phyloP scores from a whole-genome alignment of 2,329 filamentous ascomycete species.

The Endoconidiophora laricicola region DNA sequence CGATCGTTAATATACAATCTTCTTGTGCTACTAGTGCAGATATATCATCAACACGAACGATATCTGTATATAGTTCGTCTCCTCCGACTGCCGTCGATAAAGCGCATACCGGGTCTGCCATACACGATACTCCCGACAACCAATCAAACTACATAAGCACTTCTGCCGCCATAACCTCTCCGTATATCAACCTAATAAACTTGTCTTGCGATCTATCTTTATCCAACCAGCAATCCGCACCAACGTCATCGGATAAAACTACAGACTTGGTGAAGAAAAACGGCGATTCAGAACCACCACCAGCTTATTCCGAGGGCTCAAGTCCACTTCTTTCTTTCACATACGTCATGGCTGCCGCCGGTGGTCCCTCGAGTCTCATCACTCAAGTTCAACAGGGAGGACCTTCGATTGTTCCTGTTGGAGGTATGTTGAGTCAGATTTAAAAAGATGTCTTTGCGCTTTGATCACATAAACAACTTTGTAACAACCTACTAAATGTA shows the following conservation, averaged over 20 bases:
- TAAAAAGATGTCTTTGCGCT: background rate
- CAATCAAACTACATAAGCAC: background rate
- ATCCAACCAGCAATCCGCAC: background rate
- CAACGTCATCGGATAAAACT: constrained; percentile 46
- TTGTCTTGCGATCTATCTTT: background rate
- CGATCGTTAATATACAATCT: background rate
- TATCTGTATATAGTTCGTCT: constrained; percentile 22
- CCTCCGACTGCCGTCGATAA: background rate
- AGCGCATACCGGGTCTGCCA: no score
- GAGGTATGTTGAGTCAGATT: constrained; percentile 38
- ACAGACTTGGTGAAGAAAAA: constrained; percentile 56
- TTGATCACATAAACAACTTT: background rate
- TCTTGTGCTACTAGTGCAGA: background rate
- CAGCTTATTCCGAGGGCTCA: constrained; percentile 86
- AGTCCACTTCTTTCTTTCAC: constrained; percentile 85
- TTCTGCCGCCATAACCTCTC: background rate
- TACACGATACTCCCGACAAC: no score
- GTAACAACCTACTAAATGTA: no score
- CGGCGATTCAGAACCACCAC: constrained; percentile 80
- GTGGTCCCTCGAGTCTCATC: constrained; percentile 94
- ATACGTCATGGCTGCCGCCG: constrained; percentile 95
- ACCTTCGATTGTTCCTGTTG: constrained; percentile 74
- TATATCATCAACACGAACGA: constrained; percentile 10
- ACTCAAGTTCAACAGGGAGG: constrained; percentile 95
- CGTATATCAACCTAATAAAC: background rate